Base-by-base conservation (phyloP, 2,329 filamentous ascomycete species). In the Metarhizium brunneum region DNA sequence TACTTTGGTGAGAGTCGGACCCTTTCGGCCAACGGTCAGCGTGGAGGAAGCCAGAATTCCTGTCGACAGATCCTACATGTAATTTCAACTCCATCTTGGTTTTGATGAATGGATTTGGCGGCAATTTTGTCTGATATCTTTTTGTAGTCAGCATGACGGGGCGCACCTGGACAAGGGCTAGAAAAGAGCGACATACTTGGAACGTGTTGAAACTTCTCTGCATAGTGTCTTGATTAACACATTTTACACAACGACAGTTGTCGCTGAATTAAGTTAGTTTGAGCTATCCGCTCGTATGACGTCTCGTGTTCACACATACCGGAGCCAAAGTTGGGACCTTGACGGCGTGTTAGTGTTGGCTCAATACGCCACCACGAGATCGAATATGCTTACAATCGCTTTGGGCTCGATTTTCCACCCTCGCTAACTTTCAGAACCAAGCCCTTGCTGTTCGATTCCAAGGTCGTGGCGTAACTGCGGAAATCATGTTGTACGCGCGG, bases 1-100 rank as follows among this genome's bases (percentile, higher is more conserved):
- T 69, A 69, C 88, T 91, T 48, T 75, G 65, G 68, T 95, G 91
- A 1, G 76, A 76, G 65, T 88, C 85, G 57, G 79, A 78, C 86
- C 86, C 86, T 89, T n/a, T 20, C 45, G 18, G n/a, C 14, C n/a
- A 45, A 14, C 14, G 6, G n/a, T 53, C 11, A 62, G 57, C 11
- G n/a, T 16, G 42, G 16, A 18, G 29, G 35, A 20, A 53, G 8
- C 16, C 2, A 20, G n/a, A 11, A 30, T 18, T 2, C 32, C 3
- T 8, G 7, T 30, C 18, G 8, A 36, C 2, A 35, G 7, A 35
- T 45, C 62, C 56, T 65, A 73, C 71, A 74, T 48, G 65, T 58
- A 10, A 74, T 61, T 30, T 68, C 63, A 6, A 74, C 62, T 2
- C 69, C 65, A 4, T 68, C 55, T 11, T 59, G 47, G 11, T 64